Percentiles rank a stretch among this genome's conserved stretches.
These are phyloP conservation scores for Lachnum nothofagi DNA, from an alignment of 2,329 filamentous ascomycete genomes.

Conservation along the genomic window DNA sequence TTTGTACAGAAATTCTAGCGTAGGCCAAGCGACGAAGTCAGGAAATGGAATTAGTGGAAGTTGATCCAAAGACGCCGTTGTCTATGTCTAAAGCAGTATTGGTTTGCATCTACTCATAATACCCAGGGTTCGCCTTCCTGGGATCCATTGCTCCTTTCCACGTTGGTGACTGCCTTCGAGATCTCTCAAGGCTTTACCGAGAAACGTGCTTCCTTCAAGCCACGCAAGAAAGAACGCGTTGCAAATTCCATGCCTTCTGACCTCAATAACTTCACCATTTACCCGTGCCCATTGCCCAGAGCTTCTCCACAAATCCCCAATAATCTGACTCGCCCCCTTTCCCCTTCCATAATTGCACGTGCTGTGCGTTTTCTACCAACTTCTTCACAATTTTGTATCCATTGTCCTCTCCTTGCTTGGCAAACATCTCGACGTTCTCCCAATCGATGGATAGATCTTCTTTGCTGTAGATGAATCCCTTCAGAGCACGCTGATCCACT, in stretches of 20 bases:
- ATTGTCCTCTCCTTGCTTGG: conserved; percentile 13
- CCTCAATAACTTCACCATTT: neutral
- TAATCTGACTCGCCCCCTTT: conserved; percentile 25
- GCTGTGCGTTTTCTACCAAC: conserved; percentile 20
- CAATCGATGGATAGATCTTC: conserved; percentile 25
- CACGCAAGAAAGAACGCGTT: too few species aligned
- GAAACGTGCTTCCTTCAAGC: too few species aligned
- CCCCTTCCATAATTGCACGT: conserved; percentile 27
- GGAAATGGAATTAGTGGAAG: too few species aligned
- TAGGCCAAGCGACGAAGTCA: too few species aligned
- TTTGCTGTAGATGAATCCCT: conserved; percentile 29
- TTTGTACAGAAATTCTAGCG: neutral
- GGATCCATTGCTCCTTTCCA: too few species aligned
- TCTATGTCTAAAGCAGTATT: too few species aligned
- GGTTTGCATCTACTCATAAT: too few species aligned
- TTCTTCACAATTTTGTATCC: conserved; percentile 23
- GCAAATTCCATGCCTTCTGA: neutral
- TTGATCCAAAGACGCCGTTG: too few species aligned
- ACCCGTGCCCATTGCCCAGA: conserved; percentile 18
- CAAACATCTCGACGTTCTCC: conserved; percentile 23
- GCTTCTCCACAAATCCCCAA: conserved; percentile 23
- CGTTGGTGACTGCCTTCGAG: too few species aligned
- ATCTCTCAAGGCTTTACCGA: too few species aligned
- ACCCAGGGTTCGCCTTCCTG: too few species aligned
- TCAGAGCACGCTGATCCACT: conserved; percentile 10